A percentile compares a stretch with the other conserved stretches of the same genome.
phyloP scores from a whole-genome alignment of 2,329 filamentous ascomycete genomes.

The Mycogone perniciosa region DNA sequence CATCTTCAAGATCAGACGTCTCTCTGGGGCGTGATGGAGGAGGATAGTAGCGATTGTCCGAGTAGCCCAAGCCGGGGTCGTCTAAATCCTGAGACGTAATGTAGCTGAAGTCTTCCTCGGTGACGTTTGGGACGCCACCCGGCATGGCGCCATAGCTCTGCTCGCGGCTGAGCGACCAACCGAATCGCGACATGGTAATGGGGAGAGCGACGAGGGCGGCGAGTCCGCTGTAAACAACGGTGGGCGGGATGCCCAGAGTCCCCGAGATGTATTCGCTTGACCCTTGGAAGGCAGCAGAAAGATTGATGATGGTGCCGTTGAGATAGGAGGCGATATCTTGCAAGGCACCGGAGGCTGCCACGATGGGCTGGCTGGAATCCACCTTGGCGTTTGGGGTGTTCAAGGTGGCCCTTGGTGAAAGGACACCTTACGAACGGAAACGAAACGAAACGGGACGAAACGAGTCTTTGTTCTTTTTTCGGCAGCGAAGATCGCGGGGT shows the following conservation, averaged over 20 bases:
- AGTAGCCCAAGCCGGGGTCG: conserved; percentile 31
- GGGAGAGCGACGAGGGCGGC: conserved; percentile 44
- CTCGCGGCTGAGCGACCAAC: conserved; percentile 41
- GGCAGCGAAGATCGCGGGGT: conserved; percentile 11
- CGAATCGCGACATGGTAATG: conserved; percentile 50
- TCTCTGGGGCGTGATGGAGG: conserved; percentile 30
- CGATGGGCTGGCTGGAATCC: conserved; percentile 52
- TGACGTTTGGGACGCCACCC: conserved; percentile 54
- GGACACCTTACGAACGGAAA: conserved; percentile 24
- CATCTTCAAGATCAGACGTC: conserved; percentile 49
- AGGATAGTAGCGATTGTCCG: conserved; percentile 33
- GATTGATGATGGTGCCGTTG: conserved; percentile 43
- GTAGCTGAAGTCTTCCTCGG: conserved; percentile 73
- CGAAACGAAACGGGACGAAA: neutral
- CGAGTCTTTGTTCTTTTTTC: neutral
- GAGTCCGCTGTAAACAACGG: conserved; percentile 44
- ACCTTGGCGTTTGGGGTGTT: conserved; percentile 44
- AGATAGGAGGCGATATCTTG: conserved; percentile 54
- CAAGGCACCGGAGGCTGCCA: conserved; percentile 59
- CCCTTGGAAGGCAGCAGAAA: conserved; percentile 42
- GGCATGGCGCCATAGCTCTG: conserved; percentile 42
- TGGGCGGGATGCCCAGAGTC: conserved; percentile 43
- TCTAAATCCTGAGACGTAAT: conserved; percentile 72
- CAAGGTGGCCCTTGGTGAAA: conserved; percentile 28
- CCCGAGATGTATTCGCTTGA: conserved; percentile 47